Evolutionary conservation across 768 basidiomycete species (phyloP).

Genomic region (Trametes gibbosa): DNA sequence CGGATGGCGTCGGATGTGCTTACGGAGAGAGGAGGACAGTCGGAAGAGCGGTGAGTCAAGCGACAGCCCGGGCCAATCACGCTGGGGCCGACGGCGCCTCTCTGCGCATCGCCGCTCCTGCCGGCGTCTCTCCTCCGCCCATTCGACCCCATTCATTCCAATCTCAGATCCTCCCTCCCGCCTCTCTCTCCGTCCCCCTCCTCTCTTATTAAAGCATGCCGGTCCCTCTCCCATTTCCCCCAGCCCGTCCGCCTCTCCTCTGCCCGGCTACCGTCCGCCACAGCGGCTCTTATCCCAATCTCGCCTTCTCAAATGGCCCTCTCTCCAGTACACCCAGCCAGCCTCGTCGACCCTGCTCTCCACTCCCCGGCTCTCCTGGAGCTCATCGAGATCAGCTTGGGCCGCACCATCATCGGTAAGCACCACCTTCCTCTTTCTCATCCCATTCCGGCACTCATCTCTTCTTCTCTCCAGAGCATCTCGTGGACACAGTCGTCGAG

Average conservation of each 20-base stretch:
- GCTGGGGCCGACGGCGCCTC: slow-evolving; percentile 1
- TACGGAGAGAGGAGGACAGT: slow-evolving; percentile 5
- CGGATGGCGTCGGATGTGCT: slow-evolving; percentile 5
- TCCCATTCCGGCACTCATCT: background rate
- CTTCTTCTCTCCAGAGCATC: slow-evolving; percentile 49
- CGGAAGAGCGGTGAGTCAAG: slow-evolving; percentile 11
- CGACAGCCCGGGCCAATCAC: slow-evolving; percentile 5
- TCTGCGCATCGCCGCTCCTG: slow-evolving; percentile 11
- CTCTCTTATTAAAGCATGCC: slow-evolving; percentile 12
- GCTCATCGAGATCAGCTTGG: slow-evolving; percentile 64
- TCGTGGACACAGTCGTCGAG: slow-evolving; percentile 65
- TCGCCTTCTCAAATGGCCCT: slow-evolving; percentile 16
- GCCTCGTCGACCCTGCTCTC: slow-evolving; percentile 58
- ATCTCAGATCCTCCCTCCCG: slow-evolving; percentile 21
- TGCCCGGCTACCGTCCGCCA: slow-evolving; percentile 22
- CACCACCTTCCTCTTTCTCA: slow-evolving; percentile 23
- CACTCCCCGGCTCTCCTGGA: slow-evolving; percentile 69
- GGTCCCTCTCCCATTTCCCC: slow-evolving; percentile 1
- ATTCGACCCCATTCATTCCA: slow-evolving; percentile 12
- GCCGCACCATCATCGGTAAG: slow-evolving; percentile 63
- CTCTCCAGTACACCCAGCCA: slow-evolving; percentile 42
- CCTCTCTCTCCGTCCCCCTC: slow-evolving; percentile 4
- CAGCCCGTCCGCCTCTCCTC: slow-evolving; percentile 25
- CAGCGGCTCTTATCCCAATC: slow-evolving; percentile 11
- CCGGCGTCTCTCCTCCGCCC: slow-evolving; percentile 8